phyloP scores from a whole-genome alignment of 768 basidiomycete species.

The Lyophyllum shimeji region DNA sequence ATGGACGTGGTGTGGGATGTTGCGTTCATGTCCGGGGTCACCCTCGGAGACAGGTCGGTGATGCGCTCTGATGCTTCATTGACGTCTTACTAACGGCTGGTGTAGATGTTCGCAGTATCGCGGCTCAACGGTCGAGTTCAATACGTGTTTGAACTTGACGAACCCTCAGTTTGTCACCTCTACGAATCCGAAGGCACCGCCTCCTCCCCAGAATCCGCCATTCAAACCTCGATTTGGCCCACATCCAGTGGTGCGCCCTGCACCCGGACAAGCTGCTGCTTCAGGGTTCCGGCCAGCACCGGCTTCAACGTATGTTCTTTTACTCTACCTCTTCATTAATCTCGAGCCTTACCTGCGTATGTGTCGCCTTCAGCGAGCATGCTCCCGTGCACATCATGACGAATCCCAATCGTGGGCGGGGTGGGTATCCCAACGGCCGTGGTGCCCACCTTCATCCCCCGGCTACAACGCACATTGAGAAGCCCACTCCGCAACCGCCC shows the following conservation, averaged over 20 bases:
- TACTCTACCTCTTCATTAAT: constrained; percentile 1
- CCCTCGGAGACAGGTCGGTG: constrained; percentile 74
- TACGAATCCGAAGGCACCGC: constrained; percentile 59
- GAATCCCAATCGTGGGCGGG: constrained; percentile 64
- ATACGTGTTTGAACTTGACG: constrained; percentile 86
- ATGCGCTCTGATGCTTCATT: neutral
- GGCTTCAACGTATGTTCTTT: constrained; percentile 27
- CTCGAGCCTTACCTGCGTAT: neutral
- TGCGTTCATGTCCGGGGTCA: constrained; percentile 90
- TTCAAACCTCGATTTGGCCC: constrained; percentile 74
- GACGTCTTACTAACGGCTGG: constrained; percentile 2
- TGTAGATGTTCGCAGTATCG: constrained; percentile 88
- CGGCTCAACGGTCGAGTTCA: constrained; percentile 85
- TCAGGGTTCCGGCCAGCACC: constrained; percentile 67
- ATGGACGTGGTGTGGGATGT: constrained; percentile 98
- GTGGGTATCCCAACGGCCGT: constrained; percentile 33
- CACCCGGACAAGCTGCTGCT: constrained; percentile 51
- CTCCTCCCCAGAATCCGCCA: constrained; percentile 44
- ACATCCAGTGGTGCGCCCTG: constrained; percentile 56
- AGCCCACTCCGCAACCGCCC: constrained; percentile 8
- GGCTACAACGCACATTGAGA: constrained; percentile 8
- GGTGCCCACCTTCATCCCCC: constrained; percentile 24
- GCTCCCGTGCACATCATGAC: constrained; percentile 68
- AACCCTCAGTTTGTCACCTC: constrained; percentile 82
- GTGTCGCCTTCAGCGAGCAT: constrained; percentile 17